Evolutionary conservation across 1,284 basidiomycete genomes (phyloP).

Genomic region (Ceratobasidium sp.): DNA sequence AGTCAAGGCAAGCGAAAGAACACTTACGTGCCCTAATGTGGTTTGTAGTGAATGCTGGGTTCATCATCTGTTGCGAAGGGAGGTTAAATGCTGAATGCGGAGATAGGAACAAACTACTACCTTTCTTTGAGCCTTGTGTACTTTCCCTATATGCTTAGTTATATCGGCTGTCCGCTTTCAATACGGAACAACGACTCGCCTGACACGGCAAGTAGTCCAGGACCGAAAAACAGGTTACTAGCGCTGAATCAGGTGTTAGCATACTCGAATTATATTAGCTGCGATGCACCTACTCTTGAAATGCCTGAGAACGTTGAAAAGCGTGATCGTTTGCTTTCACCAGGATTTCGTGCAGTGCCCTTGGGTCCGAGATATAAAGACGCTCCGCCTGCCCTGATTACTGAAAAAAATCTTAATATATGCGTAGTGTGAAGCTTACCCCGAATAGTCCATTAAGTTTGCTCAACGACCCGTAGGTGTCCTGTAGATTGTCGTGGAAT

Average conservation of each 20-base stretch:
- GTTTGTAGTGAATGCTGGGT: constrained; percentile 28
- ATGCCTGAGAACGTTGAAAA: background rate
- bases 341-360: constrained; percentile 28
- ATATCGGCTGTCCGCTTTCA: background rate
- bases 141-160: background rate
- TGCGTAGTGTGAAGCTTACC: background rate
- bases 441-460: constrained; percentile 17
- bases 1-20: background rate
- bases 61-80: constrained; percentile 17
- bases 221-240: background rate
- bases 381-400: background rate
- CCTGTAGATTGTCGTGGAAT: constrained; percentile 19
- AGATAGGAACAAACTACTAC: background rate
- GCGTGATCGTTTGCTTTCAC: constrained; percentile 12
- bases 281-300: background rate
- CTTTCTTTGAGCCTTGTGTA: constrained; percentile 33
- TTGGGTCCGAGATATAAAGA: constrained; percentile 17
- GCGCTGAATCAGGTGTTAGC: background rate
- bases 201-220: background rate
- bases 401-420: background rate
- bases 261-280: no score
- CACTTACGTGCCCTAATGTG: constrained; percentile 28
- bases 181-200: background rate
- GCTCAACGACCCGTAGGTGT: constrained; percentile 16
- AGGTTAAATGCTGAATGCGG: background rate